Percentiles rank a stretch among this genome's conserved stretches.
phyloP scores from a whole-genome alignment of 768 basidiomycete genomes.

The Pilatotrama ljubarskyi region DNA sequence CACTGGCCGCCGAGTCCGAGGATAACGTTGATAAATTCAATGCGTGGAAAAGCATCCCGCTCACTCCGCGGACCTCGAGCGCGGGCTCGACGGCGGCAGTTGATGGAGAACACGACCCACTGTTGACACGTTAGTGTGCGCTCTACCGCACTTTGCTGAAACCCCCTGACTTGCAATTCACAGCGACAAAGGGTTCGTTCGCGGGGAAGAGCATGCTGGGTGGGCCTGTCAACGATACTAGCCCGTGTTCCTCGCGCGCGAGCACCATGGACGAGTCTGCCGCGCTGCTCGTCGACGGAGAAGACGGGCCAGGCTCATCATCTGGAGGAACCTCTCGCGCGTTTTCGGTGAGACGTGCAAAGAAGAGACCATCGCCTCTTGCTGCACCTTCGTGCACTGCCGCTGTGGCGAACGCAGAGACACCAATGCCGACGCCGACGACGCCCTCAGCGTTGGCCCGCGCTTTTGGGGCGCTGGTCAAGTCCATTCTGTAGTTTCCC shows the following conservation, averaged over 20 bases:
- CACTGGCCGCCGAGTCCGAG: not conserved
- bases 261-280: not conserved
- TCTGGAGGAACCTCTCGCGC: not conserved
- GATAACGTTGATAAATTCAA: not conserved
- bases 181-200: not conserved
- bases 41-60: not conserved
- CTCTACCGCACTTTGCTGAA: not conserved
- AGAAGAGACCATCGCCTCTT: not conserved
- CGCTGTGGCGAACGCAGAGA: not conserved
- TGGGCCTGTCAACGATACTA: not conserved
- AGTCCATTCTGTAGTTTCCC: slow-evolving; percentile 5
- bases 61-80: not conserved
- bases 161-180: too few relatives aligned
- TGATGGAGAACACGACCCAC: not conserved
- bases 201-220: not conserved
- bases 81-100: not conserved
- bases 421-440: not conserved
- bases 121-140: not conserved
- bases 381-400: not conserved
- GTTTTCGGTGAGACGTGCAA: not conserved
- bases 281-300: not conserved
- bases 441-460: slow-evolving; percentile 2
- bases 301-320: not conserved
- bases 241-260: not conserved
- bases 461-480: slow-evolving; percentile 1